phyloP scores from a whole-genome alignment of 2,329 filamentous ascomycete species.

The Dactylellina haptotyla region DNA sequence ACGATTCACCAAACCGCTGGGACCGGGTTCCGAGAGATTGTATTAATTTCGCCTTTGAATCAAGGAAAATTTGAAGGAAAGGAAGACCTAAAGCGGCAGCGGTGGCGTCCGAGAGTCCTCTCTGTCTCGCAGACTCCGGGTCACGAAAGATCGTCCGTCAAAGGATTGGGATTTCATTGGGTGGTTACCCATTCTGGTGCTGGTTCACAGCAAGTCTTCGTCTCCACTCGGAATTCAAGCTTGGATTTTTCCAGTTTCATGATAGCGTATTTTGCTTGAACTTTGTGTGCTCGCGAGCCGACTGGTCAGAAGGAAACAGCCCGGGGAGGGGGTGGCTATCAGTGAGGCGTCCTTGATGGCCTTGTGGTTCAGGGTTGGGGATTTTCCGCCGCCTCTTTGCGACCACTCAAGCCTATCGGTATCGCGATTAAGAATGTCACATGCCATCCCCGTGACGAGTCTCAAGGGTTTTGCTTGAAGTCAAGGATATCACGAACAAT shows the following conservation, averaged over 20 bases:
- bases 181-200: conserved; percentile 15
- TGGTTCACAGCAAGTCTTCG: not conserved
- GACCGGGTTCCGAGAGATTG: conserved; percentile 43
- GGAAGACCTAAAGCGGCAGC: conserved; percentile 8
- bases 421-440: not conserved
- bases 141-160: conserved; percentile 16
- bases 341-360: conserved; percentile 9
- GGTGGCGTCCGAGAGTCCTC: conserved; percentile 5
- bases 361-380: conserved; percentile 8
- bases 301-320: conserved; percentile 11
- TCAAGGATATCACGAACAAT: no score
- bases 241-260: conserved; percentile 42
- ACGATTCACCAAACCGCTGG: conserved; percentile 45
- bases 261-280: conserved; percentile 7
- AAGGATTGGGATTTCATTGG: conserved; percentile 6
- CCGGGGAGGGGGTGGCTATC: not conserved
- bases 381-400: not conserved
- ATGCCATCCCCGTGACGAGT: conserved; percentile 24
- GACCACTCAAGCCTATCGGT: conserved; percentile 13
- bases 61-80: conserved; percentile 25
- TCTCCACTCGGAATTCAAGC: conserved; percentile 31
- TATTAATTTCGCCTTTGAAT: conserved; percentile 45
- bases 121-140: conserved; percentile 1
- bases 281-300: conserved; percentile 23
- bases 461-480: not conserved